Base-by-base conservation (phyloP, 768 basidiomycete genomes). In the Flagelloscypha sp. region DNA sequence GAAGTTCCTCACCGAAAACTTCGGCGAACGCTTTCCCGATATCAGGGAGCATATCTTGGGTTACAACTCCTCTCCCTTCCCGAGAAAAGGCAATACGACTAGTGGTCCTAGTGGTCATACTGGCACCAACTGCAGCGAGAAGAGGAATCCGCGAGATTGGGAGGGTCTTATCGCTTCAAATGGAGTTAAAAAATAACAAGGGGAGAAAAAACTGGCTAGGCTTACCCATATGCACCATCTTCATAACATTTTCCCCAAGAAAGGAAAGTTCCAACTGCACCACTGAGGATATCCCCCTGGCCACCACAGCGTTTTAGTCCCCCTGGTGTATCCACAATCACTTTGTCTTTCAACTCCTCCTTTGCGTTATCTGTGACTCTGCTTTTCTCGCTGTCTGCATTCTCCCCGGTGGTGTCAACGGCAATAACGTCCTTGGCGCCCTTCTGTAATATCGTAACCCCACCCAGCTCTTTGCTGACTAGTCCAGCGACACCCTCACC, bases 171-270 rank as follows among this genome's bases (percentile, higher is more conserved):
- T 84, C 72, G 1, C 81, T 81, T 40, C 17, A 35, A 30, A 17
- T 15, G 24, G 15, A 32, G 16, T 29, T 37, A 13, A 13, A 13
- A 34, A 18, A 5, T 19, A 17, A 18, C 11, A 23, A 8, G 21
- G 35, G 16, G 6, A 3, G 5, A 28, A 32, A 11, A 20, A 16
- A 21, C n/a, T 15, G 20, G 24, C 13, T 41, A 30, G 19, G 52
- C 72, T 48, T 49, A 89, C 87, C 81, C 82, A 46, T 82, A 89
- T 1, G 71, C 74, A 11, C 90, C 85, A 28, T 76, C 76, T 50
- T 93, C 89, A 54, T 86, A 98, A 48, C 86, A 89, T 54, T 84
- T 85, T 4, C 85, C 89, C 94, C 95, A 99, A 4, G 93, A 93
- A 47, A 98, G 65, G 54, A 95, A 76, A 2, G 89, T 76, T 0